These are phyloP conservation scores for Setomelanomma holmii DNA, from an alignment of 2,329 filamentous ascomycete genomes.

Conservation along the genomic window DNA sequence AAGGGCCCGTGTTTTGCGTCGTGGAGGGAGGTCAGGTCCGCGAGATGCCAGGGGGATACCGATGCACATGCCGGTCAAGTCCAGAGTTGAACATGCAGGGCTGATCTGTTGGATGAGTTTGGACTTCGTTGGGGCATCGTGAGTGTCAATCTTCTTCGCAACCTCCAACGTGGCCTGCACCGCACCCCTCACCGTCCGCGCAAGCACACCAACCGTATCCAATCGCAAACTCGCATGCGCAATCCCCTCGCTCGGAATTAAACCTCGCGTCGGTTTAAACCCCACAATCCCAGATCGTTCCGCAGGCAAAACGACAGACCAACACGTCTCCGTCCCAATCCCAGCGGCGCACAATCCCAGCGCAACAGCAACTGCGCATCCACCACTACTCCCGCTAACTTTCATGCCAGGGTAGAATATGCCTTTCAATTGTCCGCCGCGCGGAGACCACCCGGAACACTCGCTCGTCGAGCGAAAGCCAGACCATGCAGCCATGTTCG, in stretches of 20 bases:
- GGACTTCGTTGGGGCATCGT: neutral
- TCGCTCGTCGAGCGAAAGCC: constrained; percentile 63
- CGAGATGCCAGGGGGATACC: constrained; percentile 8
- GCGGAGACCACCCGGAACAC: constrained; percentile 66
- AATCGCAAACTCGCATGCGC: constrained; percentile 65
- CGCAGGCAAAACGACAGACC: constrained; percentile 21
- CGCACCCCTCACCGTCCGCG: constrained; percentile 61
- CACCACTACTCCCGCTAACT: constrained; percentile 66
- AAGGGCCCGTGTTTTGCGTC: constrained; percentile 9
- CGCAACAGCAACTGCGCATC: constrained; percentile 63
- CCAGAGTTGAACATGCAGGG: constrained; percentile 10
- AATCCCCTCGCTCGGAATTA: constrained; percentile 64
- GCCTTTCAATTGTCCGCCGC: constrained; percentile 66
- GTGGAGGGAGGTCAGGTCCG: neutral
- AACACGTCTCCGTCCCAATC: constrained; percentile 61
- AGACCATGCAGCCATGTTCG: constrained; percentile 68
- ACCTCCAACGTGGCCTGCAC: constrained; percentile 54
- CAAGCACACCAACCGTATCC: constrained; percentile 61
- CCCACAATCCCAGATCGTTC: constrained; percentile 24
- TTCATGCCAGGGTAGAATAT: constrained; percentile 66
- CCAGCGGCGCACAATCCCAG: constrained; percentile 64
- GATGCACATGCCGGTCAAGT: constrained; percentile 12
- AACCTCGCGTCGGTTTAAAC: constrained; percentile 47
- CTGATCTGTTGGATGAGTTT: neutral
- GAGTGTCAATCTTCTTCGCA: neutral